A percentile compares a stretch with the other conserved stretches of the same genome.
Evolutionary conservation across 2,329 filamentous ascomycete genomes (phyloP).

Genomic region (Drechslerella dactyloides): DNA sequence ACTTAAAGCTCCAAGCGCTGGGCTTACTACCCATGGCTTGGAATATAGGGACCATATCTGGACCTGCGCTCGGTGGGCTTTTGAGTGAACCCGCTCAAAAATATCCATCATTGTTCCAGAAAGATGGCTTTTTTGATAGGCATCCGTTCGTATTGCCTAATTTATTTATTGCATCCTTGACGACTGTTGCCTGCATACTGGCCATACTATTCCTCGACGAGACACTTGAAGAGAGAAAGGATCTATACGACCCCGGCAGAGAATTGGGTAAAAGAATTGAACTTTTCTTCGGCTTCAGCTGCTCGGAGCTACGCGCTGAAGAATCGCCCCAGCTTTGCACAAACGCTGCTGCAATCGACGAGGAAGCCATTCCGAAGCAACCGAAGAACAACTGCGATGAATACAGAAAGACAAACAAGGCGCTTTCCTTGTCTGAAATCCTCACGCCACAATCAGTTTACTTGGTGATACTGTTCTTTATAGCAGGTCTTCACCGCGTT

Average conservation of each 20-base stretch:
- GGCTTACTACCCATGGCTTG: slow-evolving; percentile 94
- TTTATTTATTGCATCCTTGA: slow-evolving; percentile 76
- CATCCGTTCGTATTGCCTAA: slow-evolving; percentile 92
- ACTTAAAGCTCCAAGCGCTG: slow-evolving; percentile 70
- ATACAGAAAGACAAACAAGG: slow-evolving; percentile 57
- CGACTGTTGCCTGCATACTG: slow-evolving; percentile 77
- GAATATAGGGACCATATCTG: slow-evolving; percentile 87
- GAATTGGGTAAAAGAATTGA: slow-evolving; percentile 18
- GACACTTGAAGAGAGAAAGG: slow-evolving; percentile 66
- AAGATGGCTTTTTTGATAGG: slow-evolving; percentile 71
- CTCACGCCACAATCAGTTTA: slow-evolving; percentile 71
- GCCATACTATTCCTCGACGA: slow-evolving; percentile 85
- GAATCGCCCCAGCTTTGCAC: slow-evolving; percentile 30
- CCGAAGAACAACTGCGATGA: slow-evolving; percentile 57
- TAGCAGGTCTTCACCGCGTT: slow-evolving; percentile 93
- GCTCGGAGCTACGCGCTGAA: slow-evolving; percentile 60
- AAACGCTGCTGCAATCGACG: slow-evolving; percentile 61
- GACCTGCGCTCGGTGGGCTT: slow-evolving; percentile 83
- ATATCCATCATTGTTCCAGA: slow-evolving; percentile 74
- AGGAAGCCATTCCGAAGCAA: slow-evolving; percentile 59
- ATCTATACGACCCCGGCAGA: slow-evolving; percentile 19
- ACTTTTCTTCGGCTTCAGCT: slow-evolving; percentile 57
- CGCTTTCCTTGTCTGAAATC: slow-evolving; percentile 64
- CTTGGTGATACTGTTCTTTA: slow-evolving; percentile 78
- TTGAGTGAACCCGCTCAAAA: slow-evolving; percentile 78